Base-by-base conservation (phyloP, 176 grass and related monocot species). In the Musa itinerans region DNA sequence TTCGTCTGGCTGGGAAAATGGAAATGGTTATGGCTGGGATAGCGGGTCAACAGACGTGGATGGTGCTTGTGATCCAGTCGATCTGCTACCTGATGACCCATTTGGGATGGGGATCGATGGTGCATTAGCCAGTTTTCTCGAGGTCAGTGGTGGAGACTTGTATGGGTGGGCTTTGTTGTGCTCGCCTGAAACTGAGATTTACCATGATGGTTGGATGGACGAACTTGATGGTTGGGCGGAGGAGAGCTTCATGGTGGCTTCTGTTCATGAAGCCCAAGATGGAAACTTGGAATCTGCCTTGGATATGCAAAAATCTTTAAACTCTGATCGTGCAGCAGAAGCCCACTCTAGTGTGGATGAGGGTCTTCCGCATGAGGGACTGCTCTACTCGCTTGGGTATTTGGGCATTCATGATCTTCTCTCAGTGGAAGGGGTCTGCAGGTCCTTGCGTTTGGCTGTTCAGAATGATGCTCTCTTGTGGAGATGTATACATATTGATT, bases 381-480 rank as follows among this genome's bases (percentile, higher is more conserved):
- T 89, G 76, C 1, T 58, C 7, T 86, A 72, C 57, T 87, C 71
- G 19, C 83, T 99, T 61, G 67, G 62, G 53, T 89, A 85, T 80
- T 82, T 99, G 53, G 71, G 78, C 17, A 22, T 99, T 17, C 89
- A 76, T 23, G 91, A 94, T 74, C 82, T 91, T 51, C 88, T 99
- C 0, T 80, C 84, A 0, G 24, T 87, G 10, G 81, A 99, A 83
- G 86, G 80, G 78, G 96, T 87, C 8, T 92, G 96, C 69, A 95
- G 87, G 82, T 83, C 82, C 23, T 62, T 99, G 21, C 66, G 69
- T 59, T 69, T 52, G 0, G 76, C 86, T 34, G 83, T 99, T 75
- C 78, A 65, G 22, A 77, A 65, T 9, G 91, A 89, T 17, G 48
- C 75, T 49, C 86, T 79, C 7, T 17, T 86, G 43, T 99, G 88